These are phyloP conservation scores for Tagetes erecta DNA, from an alignment of 129 eudicot species.

Conservation along the genomic window DNA sequence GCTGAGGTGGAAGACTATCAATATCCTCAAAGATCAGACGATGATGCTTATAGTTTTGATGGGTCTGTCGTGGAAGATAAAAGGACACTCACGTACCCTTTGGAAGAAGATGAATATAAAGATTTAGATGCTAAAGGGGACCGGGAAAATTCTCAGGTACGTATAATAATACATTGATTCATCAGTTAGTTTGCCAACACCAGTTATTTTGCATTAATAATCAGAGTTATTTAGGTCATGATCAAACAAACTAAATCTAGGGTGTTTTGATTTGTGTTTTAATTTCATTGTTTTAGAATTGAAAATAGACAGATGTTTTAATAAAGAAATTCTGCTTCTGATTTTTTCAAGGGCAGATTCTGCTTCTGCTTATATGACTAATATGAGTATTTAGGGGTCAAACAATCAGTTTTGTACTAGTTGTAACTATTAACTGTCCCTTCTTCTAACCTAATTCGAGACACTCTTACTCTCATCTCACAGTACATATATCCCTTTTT, in stretches of 20 bases:
- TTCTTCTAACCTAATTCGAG: neutral
- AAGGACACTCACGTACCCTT: slow-evolving; percentile 37
- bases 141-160: slow-evolving; percentile 35
- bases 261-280: neutral
- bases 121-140: slow-evolving; percentile 34
- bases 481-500: neutral
- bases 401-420: neutral
- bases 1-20: slow-evolving; percentile 41
- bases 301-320: neutral
- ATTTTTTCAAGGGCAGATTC: neutral
- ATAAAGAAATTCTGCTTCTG: neutral
- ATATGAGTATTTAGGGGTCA: neutral
- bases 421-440: neutral
- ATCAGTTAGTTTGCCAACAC: neutral
- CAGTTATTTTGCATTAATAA: neutral
- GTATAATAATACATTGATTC: slow-evolving; percentile 21
- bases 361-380: neutral
- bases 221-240: neutral
- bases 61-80: slow-evolving; percentile 55
- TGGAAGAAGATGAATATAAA: slow-evolving; percentile 34
- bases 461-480: neutral
- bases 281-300: neutral
- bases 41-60: slow-evolving; percentile 42
- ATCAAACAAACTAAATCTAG: neutral
- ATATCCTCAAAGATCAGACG: slow-evolving; percentile 42